Base-by-base conservation (phyloP, 129 eudicot species). In the Flaveria linearis region DNA sequence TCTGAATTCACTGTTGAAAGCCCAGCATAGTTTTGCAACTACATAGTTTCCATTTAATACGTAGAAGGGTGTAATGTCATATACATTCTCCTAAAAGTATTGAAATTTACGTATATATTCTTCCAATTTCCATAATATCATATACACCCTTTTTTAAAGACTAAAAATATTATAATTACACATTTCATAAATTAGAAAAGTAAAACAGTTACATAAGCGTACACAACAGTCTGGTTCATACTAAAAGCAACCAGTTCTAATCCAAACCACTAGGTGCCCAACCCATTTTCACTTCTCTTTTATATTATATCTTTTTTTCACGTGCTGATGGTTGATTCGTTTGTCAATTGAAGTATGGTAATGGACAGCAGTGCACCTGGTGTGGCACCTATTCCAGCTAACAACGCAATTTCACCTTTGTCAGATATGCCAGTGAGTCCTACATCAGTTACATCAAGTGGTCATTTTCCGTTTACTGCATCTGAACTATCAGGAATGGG, bases 361-460 rank as follows among this genome's bases (percentile, higher is more conserved):
- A 87, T 94, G 75, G 96, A 91, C 77, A 80, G 51, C 75, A 77
- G 69, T 76, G 69, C 87, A 58, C 86, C 89, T 41, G 88, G 87
- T 56, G 84, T 82, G 25, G 69, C 86, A 23, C 92, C 91, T 13
- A 71, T 87, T 77, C 88, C 91, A 51, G 87, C 87, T 5, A 86
- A 76, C 81, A 89, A 87, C 68, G 90, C 90, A 65, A 91, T 94
- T 89, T 87, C 98, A 72, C 83, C 97, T 23, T 81, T 93, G 89
- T 91, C 97, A 23, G 98, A 91, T 64, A 87, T 94, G 92, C 86
- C 97, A 26, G 83, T 94, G 57, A 94, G 98, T 84, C 97, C 98
- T 64, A 89, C 96, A 26, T 94, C 98, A 52, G 98, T 89, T 69
- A 93, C 98, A 43, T 94, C 98, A 16, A 94, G 93, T 67, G 98